Base-by-base conservation (phyloP, 164 flowering plant species). In the Aristolochia fimbriata region DNA sequence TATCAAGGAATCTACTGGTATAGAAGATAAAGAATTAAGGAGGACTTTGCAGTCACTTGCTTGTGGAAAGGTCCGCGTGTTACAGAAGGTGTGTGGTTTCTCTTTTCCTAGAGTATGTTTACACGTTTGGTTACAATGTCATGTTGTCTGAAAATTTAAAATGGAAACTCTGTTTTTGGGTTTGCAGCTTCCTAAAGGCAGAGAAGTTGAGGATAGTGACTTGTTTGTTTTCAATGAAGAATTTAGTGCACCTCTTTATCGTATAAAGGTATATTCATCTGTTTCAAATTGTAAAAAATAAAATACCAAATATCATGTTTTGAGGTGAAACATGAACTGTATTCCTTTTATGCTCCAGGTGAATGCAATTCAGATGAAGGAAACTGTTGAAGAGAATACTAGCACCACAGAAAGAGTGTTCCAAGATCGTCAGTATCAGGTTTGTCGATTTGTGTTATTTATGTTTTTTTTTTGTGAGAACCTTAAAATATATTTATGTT, bases 341-440 rank as follows among this genome's bases (percentile, higher is more conserved):
- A 37, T 37, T 27, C 1, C 43, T 37, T 7, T 37, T 52, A 16
- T 23, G 30, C 1, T 52, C 24, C 33, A 94, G 99, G 96, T 94
- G 59, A 94, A 94, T 76, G 96, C 99, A 17, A 94, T 94, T 65
- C 99, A 94, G 74, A 80, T 94, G 96, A 94, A 94, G 78, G 97
- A 94, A 70, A 94, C 97, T 14, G 96, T 88, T 54, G 99, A 94
- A 71, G 99, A 94, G 71, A 91, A 91, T 71, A 74, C 91, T 33
- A 88, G 91, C 79, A 94, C 99, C 45, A 94, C 99, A 0, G 99
- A 94, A 62, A 81, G 96, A 76, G 99, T 88, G 15, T 91, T 88
- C 70, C 97, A 91, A 68, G 97, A 91, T 68, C 97, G 97, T 51
- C 99, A 94, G 68, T 91, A 94, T 77, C 99, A 94, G 96, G 99